Evolutionary conservation across 2,329 filamentous ascomycete genomes (phyloP), one percentile per base, ranked within the genome.

Genomic region (Neofusicoccum laricinum): DNA sequence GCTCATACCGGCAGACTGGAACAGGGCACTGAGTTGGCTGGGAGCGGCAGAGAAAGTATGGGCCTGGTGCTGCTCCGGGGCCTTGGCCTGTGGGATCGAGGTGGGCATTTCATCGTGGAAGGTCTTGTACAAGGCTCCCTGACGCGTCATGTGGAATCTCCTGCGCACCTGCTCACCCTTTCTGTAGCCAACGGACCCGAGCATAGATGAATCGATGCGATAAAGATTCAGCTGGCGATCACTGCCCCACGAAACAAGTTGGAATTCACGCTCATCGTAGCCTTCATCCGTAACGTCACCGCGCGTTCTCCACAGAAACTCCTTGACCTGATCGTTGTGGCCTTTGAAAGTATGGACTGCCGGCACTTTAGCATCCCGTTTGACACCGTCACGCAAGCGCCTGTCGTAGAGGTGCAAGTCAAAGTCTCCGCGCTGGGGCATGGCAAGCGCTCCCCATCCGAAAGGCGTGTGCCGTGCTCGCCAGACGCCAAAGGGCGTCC

Each of bases 381-480:
- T 80, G 4, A 78, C 78, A 15, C 78, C 78, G 66, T 81, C 80
- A 46, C 72, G 72, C 34, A 77, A 72, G 48, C 85, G 81, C 17
- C 88, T 85, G 69, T 94, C 91, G 74, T 96, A 97, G 1, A 97
- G 82, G 77, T 95, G 92, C 17, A 97, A 82, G 67, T 93, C 86
- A 41, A 90, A 91, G 38, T 93, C 92, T 61, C 92, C 91, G 69
- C 92, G 91, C 75, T 97, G 92, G 1, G 94, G 92, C 91, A 97
- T 97, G 32, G 92, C 93, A 61, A 97, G 79, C 17, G 97, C 79
- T 4, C 93, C 93, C 76, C 86, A 88, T 34, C 92, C 92, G 74
- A 97, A 97, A 0, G 93, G 93, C 0, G 93, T 96, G 72, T 97
- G 92, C 2, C 93, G 87, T 58, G 94, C 93, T 71, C 93, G 86